phyloP scores from a whole-genome alignment of 2,329 filamentous ascomycete species.

The Aspergillus proliferans region DNA sequence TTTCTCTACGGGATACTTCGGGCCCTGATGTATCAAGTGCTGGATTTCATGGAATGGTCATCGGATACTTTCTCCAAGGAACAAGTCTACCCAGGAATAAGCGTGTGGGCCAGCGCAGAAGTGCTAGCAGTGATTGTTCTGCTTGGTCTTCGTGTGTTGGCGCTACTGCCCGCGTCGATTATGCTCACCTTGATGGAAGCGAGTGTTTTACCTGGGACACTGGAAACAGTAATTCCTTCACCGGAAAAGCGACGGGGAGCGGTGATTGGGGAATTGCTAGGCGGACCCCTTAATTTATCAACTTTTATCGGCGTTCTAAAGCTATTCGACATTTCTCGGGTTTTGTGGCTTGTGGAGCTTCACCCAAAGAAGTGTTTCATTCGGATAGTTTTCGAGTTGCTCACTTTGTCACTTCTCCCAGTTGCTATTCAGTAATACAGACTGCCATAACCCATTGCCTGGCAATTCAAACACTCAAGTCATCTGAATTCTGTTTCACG shows the following conservation, averaged over 20 bases:
- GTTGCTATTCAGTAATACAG: neutral
- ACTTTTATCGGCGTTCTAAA: neutral
- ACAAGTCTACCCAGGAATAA: neutral
- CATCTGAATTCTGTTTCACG: neutral
- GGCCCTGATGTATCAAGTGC: neutral
- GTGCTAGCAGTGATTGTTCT: neutral
- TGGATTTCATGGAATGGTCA: neutral
- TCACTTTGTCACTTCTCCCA: neutral
- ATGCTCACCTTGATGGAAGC: neutral
- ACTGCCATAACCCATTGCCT: neutral
- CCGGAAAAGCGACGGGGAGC: neutral
- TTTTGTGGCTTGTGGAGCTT: neutral
- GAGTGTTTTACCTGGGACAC: neutral
- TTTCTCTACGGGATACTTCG: neutral
- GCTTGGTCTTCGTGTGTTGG: neutral
- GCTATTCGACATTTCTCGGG: neutral
- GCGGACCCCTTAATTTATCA: neutral
- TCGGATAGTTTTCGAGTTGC: neutral
- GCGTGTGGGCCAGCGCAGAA: neutral
- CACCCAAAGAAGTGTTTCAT: neutral
- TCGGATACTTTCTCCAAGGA: neutral
- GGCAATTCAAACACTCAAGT: neutral
- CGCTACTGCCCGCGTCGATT: neutral
- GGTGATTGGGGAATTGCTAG: neutral
- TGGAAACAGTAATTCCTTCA: neutral